Conservation (phyloP, 1,139 yeast genomes). For the Debaryomyces fabryi region DNA sequence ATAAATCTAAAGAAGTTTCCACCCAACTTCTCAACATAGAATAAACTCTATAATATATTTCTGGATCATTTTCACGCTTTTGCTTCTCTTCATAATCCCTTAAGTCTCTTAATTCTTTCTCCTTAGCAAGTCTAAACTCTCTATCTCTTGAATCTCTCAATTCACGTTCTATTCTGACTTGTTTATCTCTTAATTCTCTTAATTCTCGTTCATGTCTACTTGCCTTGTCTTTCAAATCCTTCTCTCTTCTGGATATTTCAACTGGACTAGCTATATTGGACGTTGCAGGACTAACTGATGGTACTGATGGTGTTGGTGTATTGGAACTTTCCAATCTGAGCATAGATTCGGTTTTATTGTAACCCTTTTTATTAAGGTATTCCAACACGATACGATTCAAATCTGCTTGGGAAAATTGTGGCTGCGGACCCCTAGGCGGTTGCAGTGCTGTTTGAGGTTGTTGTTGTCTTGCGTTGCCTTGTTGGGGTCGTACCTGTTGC, state of each 20-base stretch:
- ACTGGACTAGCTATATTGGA: conserved; percentile 46
- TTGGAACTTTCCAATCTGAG: conserved; percentile 85
- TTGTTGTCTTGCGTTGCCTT: conserved; percentile 11
- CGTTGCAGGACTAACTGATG: conserved; percentile 49
- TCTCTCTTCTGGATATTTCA: conserved; percentile 30
- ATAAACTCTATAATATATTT: conserved; percentile 76
- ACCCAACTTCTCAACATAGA: conserved; percentile 84
- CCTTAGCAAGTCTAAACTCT: conserved; percentile 42
- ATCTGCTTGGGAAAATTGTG: conserved; percentile 67
- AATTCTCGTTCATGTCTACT: conserved; percentile 40
- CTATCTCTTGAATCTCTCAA: conserved; percentile 45
- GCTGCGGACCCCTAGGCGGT: conserved; percentile 26
- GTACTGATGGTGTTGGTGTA: conserved; percentile 59
- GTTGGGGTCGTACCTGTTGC: conserved; percentile 11
- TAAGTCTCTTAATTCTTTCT: conserved; percentile 44
- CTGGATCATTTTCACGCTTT: conserved; percentile 59
- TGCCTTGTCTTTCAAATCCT: conserved; percentile 31
- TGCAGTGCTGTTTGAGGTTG: conserved; percentile 14
- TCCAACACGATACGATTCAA: conserved; percentile 89
- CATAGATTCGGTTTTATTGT: conserved; percentile 92
- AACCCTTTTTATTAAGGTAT: conserved; percentile 90
- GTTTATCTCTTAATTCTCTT: conserved; percentile 44
- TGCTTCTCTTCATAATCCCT: conserved; percentile 42
- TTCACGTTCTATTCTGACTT: conserved; percentile 39
- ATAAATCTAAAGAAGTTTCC: conserved; percentile 86